Evolutionary conservation across 495 filamentous ascomycete species (phyloP), one percentile per base, ranked within the genome.

Genomic region (Xylaria cubensis): DNA sequence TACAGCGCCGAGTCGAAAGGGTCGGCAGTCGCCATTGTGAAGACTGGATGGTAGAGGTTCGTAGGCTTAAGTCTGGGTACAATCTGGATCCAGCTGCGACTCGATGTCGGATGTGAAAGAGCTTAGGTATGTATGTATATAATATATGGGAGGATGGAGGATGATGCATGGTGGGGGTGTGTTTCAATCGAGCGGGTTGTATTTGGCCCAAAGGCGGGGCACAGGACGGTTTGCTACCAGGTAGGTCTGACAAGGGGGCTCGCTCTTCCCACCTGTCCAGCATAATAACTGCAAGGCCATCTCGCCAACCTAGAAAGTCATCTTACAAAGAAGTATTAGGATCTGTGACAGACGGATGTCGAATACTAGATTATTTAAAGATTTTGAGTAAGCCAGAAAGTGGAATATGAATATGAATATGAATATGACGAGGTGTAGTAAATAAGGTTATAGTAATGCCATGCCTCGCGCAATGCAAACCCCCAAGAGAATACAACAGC

Each of bases 1-100:
- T 89, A 94, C 93, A 95, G 92, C 48, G 93, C 92, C 75, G 90
- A 94, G 80, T 95, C 90, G 70, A 94, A 93, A 1, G 90, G 89
- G 79, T 90, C 89, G 77, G 76, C 81, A 61, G 83, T 74, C 67
- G 79, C 77, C 85, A 86, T 89, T 66, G 75, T 84, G 51, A 72
- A 44, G 36, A 42, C 17, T 39, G n/a, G 36, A 29, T 46, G 61
- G 39, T 64, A 0, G 61, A 1, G 17, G 61, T 4, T 17, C 36
- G 61, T 44, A 17, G n/a, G 36, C 17, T 1, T 3, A 3, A 64
- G 44, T 61, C 32, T 36, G 12, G 39, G 39, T 42, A 42, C 12
- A 9, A 9, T 39, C 12, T 61, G 17, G 34, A 26, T 21, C 17
- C 32, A 39, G 39, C 32, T 4, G 51, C 10, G 21, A n/a, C 8